Evolutionary conservation across 2,329 filamentous ascomycete species (phyloP), one percentile per base, ranked within the genome.

Genomic region (Penicillium sp.): DNA sequence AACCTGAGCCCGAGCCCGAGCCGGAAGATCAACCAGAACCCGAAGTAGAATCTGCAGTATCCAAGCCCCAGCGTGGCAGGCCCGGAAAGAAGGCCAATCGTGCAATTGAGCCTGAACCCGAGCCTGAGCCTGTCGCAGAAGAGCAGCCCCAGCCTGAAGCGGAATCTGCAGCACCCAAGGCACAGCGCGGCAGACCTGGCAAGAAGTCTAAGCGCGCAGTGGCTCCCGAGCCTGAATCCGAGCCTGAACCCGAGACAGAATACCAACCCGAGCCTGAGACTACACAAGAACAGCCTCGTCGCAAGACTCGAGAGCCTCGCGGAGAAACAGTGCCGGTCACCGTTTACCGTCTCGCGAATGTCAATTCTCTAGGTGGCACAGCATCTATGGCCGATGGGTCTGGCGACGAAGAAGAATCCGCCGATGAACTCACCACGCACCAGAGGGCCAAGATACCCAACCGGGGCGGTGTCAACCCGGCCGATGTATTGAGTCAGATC

Each of bases 401-500:
- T 35, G 61, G 62, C 24, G 60, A 59, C 16, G 69, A 70, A 13
- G 66, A 69, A 31, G 65, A 68, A 22, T 65, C 66, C 5, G 53
- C 68, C 3, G 67, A 73, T n/a, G 68, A 71, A 66, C 58, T 68
- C 51, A 54, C 73, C 53, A 57, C 69, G 57, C 58, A 64, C 63
- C 64, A 72, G 42, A 74, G 62, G 24, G 61, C 60, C 11, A 70
- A 74, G 67, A 70, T 72, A 58, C 77, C 71, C 63, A 77, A 59
- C 42, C 74, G 74, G 6, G 65, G 70, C n/a, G 75, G 70, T 20
- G 76, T 82, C 54, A 83, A 81, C 52, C 74, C 76, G 1, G 79
- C 79, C 38, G 81, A 83, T 54, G 80, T 82, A 2, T 74, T 82
- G 22, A 66, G 76, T 60, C 74, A 82, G 69, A 69, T 79, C 50